Conservation (phyloP, 2,329 filamentous ascomycete genomes). For the Hymenoscyphus linearis region DNA sequence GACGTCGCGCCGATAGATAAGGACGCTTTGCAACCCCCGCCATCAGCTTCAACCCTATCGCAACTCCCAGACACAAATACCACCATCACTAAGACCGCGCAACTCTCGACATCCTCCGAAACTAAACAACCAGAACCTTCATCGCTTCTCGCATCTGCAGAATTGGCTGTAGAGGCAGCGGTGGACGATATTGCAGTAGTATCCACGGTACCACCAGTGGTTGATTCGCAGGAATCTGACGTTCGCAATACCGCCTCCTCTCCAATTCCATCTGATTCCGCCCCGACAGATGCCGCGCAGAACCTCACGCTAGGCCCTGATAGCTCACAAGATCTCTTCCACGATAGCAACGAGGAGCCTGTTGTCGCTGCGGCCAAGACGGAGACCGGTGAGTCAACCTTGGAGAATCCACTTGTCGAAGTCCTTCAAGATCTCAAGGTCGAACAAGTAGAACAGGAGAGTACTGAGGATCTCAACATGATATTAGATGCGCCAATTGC, state of each 20-base stretch:
- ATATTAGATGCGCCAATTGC: background rate
- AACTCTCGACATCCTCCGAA: conserved; percentile 14
- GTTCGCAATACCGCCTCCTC: conserved; percentile 22
- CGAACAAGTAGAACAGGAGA: background rate
- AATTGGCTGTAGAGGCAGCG: conserved; percentile 22
- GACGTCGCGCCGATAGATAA: conserved; percentile 10
- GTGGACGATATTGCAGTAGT: conserved; percentile 22
- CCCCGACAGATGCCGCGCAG: background rate
- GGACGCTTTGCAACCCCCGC: conserved; percentile 11
- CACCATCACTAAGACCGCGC: conserved; percentile 11
- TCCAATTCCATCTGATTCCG: conserved; percentile 6
- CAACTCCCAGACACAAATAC: conserved; percentile 18
- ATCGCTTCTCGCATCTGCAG: conserved; percentile 12
- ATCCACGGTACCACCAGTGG: conserved; percentile 27
- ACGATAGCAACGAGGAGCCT: background rate
- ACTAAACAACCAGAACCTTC: conserved; percentile 8
- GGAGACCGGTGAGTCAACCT: background rate
- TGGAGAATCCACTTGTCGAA: background rate
- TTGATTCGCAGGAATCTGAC: conserved; percentile 31
- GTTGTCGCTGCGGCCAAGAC: background rate
- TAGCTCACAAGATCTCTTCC: conserved; percentile 3
- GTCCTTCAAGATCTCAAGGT: background rate
- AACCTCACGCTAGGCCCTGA: conserved; percentile 10
- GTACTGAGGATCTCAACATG: background rate
- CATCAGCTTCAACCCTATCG: conserved; percentile 13